phyloP scores from a whole-genome alignment of 768 basidiomycete genomes.

The Clitopilus passeckerianus region DNA sequence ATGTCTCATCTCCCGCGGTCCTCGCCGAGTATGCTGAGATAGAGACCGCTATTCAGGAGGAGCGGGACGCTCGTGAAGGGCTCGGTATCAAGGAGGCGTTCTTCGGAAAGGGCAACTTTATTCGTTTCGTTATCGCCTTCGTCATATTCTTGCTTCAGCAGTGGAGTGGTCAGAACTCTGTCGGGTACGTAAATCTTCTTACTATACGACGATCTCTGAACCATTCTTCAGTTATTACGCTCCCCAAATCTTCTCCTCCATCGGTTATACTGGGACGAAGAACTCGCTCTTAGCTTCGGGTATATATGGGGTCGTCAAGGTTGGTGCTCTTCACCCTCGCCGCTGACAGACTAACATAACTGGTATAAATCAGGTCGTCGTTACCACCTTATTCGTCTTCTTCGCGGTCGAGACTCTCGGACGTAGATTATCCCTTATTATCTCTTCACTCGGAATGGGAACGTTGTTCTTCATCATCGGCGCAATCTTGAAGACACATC shows the following conservation, averaged over 20 bases:
- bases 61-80: constrained; percentile 57
- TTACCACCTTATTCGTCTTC: constrained; percentile 58
- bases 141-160: constrained; percentile 77
- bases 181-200: constrained; percentile 32
- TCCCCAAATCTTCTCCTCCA: constrained; percentile 70
- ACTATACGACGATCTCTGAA: background rate
- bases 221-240: constrained; percentile 51
- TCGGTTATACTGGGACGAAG: constrained; percentile 56
- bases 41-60: constrained; percentile 72
- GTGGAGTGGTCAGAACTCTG: constrained; percentile 82
- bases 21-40: constrained; percentile 75
- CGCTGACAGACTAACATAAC: too few relatives aligned
- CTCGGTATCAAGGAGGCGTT: constrained; percentile 69
- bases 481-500: constrained; percentile 76
- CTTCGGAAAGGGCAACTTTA: constrained; percentile 76
- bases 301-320: constrained; percentile 40
- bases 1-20: constrained; percentile 35
- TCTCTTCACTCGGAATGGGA: constrained; percentile 77
- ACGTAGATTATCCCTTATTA: constrained; percentile 63
- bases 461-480: constrained; percentile 78
- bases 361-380: too few relatives aligned
- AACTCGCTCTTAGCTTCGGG: constrained; percentile 70
- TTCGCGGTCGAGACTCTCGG: constrained; percentile 65
- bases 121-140: constrained; percentile 83
- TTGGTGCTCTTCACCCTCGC: background rate